These are phyloP conservation scores for Caryopteris hybrid DNA, from an alignment of 305 asterid species.

Conservation along the genomic window DNA sequence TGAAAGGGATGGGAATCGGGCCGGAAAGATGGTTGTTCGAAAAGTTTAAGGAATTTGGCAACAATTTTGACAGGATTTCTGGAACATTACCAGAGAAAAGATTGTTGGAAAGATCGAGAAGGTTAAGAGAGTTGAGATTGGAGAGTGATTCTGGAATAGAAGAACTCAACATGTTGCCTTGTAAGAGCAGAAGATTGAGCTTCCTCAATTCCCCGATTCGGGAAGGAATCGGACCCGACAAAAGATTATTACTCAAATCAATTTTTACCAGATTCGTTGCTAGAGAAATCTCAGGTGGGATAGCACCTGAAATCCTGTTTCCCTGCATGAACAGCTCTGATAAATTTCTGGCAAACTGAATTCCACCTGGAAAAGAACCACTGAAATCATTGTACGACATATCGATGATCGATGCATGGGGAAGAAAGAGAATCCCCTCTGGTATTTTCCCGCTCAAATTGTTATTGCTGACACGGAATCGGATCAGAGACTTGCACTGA, in stretches of 20 bases:
- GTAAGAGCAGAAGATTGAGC: constrained; percentile 64
- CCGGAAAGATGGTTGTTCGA: constrained; percentile 76
- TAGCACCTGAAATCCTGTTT: constrained; percentile 61
- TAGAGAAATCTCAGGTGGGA: constrained; percentile 62
- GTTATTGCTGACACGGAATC: constrained; percentile 70
- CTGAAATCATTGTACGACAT: constrained; percentile 46
- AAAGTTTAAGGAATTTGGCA: constrained; percentile 79
- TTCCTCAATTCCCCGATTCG: constrained; percentile 54
- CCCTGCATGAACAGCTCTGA: constrained; percentile 81
- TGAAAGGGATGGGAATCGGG: constrained; percentile 58
- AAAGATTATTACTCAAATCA: constrained; percentile 68
- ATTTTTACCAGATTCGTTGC: constrained; percentile 63
- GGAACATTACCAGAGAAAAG: constrained; percentile 60
- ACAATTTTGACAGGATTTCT: constrained; percentile 33
- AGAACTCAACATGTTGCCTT: constrained; percentile 59
- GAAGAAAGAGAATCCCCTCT: constrained; percentile 55
- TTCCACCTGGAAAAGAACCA: constrained; percentile 48
- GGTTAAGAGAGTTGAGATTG: constrained; percentile 45
- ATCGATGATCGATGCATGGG: constrained; percentile 70
- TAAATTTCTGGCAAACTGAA: constrained; percentile 51
- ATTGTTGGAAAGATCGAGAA: constrained; percentile 77
- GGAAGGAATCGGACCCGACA: constrained; percentile 69
- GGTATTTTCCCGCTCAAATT: constrained; percentile 58
- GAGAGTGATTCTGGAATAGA: constrained; percentile 72
- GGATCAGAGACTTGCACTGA: constrained; percentile 53